Base-by-base conservation (phyloP, 2,329 filamentous ascomycete genomes). In the Nothophoma quercina region DNA sequence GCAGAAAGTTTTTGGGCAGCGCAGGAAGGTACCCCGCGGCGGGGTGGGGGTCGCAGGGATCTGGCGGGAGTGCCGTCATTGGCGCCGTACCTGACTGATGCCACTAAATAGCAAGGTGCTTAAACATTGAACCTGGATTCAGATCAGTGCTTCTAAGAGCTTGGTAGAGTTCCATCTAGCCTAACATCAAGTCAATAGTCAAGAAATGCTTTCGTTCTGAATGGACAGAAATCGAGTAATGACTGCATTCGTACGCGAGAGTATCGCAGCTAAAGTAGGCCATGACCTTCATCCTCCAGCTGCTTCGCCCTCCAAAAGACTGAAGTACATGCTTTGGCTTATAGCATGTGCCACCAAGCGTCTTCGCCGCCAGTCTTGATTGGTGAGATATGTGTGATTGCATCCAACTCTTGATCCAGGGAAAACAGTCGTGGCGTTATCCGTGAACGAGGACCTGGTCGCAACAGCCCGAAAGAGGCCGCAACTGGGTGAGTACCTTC, bases 1-100 rank as follows among this genome's bases (percentile, higher is more conserved):
- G 43, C n/a, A 60, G 48, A 59, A 43, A 42, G 28, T 13, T 60
- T 64, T 63, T 51, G 53, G 43, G 21, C n/a, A n/a, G n/a, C n/a
- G 18, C 33, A n/a, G n/a, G 26, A 30, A 35, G 13, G 49, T 47
- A 47, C 50, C 50, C 50, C 44, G 43, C 50, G 44, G 23, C 18
- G 23, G 18, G 18, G 33, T 35, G 40, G 33, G 41, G 22, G 21
- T 19, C 36, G 36, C 49, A 43, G 42, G 50, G 46, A 36, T 42
- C 23, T 18, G 16, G 38, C 46, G 46, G 46, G 46, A 53, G 33
- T 33, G 50, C 38, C 35, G 41, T 36, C 36, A 35, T 36, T 39
- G 29, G 32, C 26, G 48, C 40, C 28, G 35, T 33, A 26, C 35
- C 44, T 34, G 34, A 39, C 6, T 3, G 16, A n/a, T n/a, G n/a